Evolutionary conservation across 225 moss, liverwort and hornwort species (phyloP), one percentile per base, ranked within the genome.

Genomic region (Takakia lepidozioides): DNA sequence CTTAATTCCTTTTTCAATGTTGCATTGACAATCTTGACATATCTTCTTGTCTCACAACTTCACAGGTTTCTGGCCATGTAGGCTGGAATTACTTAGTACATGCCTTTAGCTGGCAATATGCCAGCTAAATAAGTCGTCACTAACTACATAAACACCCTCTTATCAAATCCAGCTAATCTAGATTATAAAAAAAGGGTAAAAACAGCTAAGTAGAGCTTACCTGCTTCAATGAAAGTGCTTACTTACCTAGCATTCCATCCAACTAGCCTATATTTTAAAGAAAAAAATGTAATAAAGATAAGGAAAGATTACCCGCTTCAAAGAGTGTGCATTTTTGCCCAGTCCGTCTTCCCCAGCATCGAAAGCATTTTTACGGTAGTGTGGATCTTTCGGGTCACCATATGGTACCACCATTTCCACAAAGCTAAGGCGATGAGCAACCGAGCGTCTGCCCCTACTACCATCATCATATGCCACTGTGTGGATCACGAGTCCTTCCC

Each of bases 361-460:
- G 46, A 98, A 91, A 2, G 95, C 95, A 55, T 98, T 98, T 66
- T 98, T 98, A 3, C 85, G 87, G 52, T 98, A 98, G 49, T 98
- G 90, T n/a, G 95, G 95, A 57, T 98, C 95, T 48, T 91, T 75
- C 29, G 95, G 95, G 43, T 98, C 95, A 3, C 95, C 95, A 43
- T 98, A 98, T 10, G 95, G 95, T 13, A 98, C 95, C 44, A 98
- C 95, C 95, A 98, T 98, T 61, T 98, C 95, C 38, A 98, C 95
- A 60, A 87, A 90, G 61, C 95, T 98, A 23, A 98, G 56, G 32
- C 95, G 74, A 58, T 98, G 78, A n/a, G 95, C 95, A 52, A 98
- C 87, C 42, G 90, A 85, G 48, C 95, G 82, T 51, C 90, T 82
- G 40, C 95, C 95, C 48, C 86, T 70, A 63, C 90, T 98, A 59